Evolutionary conservation across 1,284 basidiomycete species (phyloP).

Genomic region (Cutaneotrichosporon curvatum): DNA sequence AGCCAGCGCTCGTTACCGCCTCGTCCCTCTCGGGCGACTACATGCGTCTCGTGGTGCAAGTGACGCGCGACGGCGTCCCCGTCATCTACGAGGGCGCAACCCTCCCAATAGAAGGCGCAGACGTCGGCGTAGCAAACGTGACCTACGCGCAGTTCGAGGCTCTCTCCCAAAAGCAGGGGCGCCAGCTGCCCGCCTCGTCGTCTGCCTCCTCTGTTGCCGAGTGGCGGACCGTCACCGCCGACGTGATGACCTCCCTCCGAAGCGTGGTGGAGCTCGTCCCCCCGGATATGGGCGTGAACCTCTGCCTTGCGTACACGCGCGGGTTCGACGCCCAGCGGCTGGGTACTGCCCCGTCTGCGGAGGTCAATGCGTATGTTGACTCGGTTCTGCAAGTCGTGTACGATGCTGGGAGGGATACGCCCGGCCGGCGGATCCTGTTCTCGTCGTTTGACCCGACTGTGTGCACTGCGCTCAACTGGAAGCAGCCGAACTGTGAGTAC

Average conservation of each 20-base stretch:
- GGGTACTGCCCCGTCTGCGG: slow-evolving; percentile 51
- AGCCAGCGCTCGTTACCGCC: slow-evolving; percentile 43
- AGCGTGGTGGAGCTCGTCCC: slow-evolving; percentile 71
- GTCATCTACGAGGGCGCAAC: slow-evolving; percentile 68
- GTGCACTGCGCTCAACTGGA: slow-evolving; percentile 81
- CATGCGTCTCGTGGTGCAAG: slow-evolving; percentile 77
- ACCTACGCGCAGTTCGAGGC: slow-evolving; percentile 69
- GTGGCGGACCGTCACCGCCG: slow-evolving; percentile 55
- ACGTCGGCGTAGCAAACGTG: slow-evolving; percentile 75
- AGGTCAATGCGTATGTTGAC: slow-evolving; percentile 76
- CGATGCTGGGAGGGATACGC: slow-evolving; percentile 50
- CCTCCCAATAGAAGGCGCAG: slow-evolving; percentile 66
- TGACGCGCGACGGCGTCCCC: slow-evolving; percentile 81
- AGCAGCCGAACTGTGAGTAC: slow-evolving; percentile 89
- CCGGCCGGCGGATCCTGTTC: slow-evolving; percentile 68
- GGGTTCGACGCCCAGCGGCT: slow-evolving; percentile 51
- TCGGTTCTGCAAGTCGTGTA: slow-evolving; percentile 73
- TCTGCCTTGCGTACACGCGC: slow-evolving; percentile 64
- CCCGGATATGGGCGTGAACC: slow-evolving; percentile 62
- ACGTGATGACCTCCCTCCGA: slow-evolving; percentile 62
- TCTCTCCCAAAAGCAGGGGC: slow-evolving; percentile 56
- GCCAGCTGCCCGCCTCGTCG: slow-evolving; percentile 39
- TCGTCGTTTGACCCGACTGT: slow-evolving; percentile 81
- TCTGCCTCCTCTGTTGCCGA: slow-evolving; percentile 48
- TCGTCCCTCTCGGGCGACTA: slow-evolving; percentile 69